Conservation (phyloP, 1,139 yeast genomes). For the Taphrina betulina region DNA sequence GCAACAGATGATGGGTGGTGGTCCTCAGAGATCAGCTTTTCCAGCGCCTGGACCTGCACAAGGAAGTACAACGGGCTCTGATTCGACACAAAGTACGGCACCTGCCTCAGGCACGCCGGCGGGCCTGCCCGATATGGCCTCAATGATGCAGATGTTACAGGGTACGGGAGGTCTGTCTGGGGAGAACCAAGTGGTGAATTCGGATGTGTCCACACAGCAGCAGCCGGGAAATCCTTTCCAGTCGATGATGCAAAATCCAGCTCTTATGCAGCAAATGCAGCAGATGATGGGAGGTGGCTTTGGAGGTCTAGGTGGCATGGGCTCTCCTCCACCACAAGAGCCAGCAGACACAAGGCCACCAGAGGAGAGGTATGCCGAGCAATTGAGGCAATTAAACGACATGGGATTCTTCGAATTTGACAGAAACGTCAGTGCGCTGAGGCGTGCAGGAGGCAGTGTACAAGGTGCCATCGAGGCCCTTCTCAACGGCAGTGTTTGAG, state of each 20-base stretch:
- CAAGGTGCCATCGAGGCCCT: slow-evolving; percentile 94
- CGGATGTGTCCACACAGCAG: background rate
- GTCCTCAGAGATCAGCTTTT: slow-evolving; percentile 38
- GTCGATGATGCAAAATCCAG: slow-evolving; percentile 61
- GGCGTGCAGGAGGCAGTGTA: slow-evolving; percentile 95
- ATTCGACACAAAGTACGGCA: slow-evolving; percentile 52
- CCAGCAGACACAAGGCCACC: slow-evolving; percentile 85
- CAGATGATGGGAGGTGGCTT: slow-evolving; percentile 60
- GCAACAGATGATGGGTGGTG: slow-evolving; percentile 55
- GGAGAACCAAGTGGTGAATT: slow-evolving; percentile 1
- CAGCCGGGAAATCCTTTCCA: slow-evolving; percentile 50
- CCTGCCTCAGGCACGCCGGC: slow-evolving; percentile 30
- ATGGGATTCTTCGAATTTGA: slow-evolving; percentile 96
- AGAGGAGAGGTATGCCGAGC: slow-evolving; percentile 88
- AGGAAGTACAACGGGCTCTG: slow-evolving; percentile 46
- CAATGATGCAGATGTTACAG: slow-evolving; percentile 37
- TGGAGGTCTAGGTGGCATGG: slow-evolving; percentile 40
- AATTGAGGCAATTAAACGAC: slow-evolving; percentile 87
- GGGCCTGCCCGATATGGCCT: slow-evolving; percentile 35
- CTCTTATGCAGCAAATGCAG: slow-evolving; percentile 70
- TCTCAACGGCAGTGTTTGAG: slow-evolving; percentile 52
- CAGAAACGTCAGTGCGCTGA: slow-evolving; percentile 80
- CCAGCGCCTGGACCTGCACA: slow-evolving; percentile 36
- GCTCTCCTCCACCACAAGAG: slow-evolving; percentile 29
- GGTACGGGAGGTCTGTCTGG: slow-evolving; percentile 38